Evolutionary conservation across 2,329 filamentous ascomycete genomes (phyloP), one percentile per base, ranked within the genome.

Genomic region (Fusarium odoratissimum): DNA sequence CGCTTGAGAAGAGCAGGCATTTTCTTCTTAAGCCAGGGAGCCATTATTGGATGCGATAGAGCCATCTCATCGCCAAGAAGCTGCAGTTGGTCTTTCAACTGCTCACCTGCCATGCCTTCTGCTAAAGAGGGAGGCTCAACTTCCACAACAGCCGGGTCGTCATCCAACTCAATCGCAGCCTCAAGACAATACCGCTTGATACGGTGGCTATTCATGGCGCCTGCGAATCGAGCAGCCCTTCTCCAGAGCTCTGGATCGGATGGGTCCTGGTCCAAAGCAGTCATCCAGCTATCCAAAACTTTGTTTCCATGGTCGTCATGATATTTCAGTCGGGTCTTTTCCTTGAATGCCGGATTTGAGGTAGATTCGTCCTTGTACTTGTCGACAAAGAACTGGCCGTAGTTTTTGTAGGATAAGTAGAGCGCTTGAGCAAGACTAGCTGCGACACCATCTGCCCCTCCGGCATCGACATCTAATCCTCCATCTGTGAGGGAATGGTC

Each of bases 321-420:
- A 41, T 82, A 81, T 41, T 69, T 73, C 16, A 82, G 60, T 38
- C 75, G 77, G 12, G 55, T 31, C 44, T 77, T 76, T 3, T 69
- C 60, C 33, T 75, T 76, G 80, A 86, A 80, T 89, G 84, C 75
- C 86, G 91, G 74, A 92, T 89, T 64, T 84, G 85, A 79, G n/a
- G 61, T 62, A 9, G 55, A 64, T 38, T 72, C 62, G 25, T 84
- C 82, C 61, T 80, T 83, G 7, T 82, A 74, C 58, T 80, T 82
- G 60, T 99, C 95, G n/a, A 99, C 86, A 64, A 92, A 86, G 79
- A 97, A 98, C 78, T 98, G 94, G 45, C 95, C 96, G 82, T 95
- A 91, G 76, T 98, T 99, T 82, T 98, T 99, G 85, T 97, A 94
- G 3, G 95, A 93, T 12, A 99, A 88, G 78, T 97, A 98, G 25